Evolutionary conservation across 2,329 filamentous ascomycete species (phyloP), one percentile per base, ranked within the genome.

Genomic region (Aspergillus luchuensis): DNA sequence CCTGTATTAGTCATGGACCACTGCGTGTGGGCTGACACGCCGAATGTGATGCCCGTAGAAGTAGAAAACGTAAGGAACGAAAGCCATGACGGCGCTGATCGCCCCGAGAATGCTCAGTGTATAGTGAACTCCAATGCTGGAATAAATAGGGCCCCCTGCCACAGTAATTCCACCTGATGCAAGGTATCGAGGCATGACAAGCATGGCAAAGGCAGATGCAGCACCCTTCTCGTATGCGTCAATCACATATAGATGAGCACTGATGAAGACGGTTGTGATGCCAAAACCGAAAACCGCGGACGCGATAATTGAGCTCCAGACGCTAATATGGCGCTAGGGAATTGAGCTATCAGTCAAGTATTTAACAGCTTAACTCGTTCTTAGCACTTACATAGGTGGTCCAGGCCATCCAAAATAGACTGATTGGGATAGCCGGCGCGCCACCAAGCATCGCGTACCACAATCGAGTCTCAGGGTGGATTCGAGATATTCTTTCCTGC

Each of bases 371-470:
- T 19, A 19, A 19, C 17, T 19, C 17, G 2, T 19, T 19, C 17
- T 19, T 19, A 19, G 17, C 17, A 19, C 66, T 54, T 60, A 70
- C 69, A 33, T 62, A 66, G 54, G 66, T 65, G 0, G 82, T 85
- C 85, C 84, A 87, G 0, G 78, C 85, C 73, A 87, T 82, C 84
- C 84, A 87, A 67, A 87, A 86, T 7, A 87, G 72, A 4, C 75
- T 76, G 23, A 85, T 74, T 0, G 84, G 84, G 3, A 87, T 78
- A 0, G 79, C 72, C 0, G 81, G 78, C 0, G 81, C 78, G 81
- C 53, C 60, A 0, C 80, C 79, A 2, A 84, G 69, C 72, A 87
- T 86, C 1, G 80, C 78, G 49, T 80, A 85, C 78, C 79, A 85
- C 0, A 87, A 74, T 5, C 84, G 74, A 28, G 82, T 82, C 59